Conservation (phyloP, 129 eudicot genomes). For the Artemisia argyi region DNA sequence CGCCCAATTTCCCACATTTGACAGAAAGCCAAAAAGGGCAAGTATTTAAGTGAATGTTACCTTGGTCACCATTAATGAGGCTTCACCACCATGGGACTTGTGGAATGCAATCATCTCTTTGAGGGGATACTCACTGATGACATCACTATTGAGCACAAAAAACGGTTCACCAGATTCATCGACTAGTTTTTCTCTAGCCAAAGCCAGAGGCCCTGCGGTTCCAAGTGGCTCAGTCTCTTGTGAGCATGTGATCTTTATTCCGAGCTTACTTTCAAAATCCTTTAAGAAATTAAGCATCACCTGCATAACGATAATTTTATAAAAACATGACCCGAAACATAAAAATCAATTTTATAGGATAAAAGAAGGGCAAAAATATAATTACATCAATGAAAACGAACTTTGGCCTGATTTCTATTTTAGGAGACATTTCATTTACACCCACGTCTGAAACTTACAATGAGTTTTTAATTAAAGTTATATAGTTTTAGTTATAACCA, state of each 20-base stretch:
- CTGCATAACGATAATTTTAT: slow-evolving; percentile 17
- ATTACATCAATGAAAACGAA: slow-evolving; percentile 1
- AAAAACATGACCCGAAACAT: not conserved
- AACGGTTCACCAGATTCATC: slow-evolving; percentile 71
- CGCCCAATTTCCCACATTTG: not conserved
- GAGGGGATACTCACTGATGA: slow-evolving; percentile 73
- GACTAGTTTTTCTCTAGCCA: slow-evolving; percentile 65
- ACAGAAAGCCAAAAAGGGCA: not conserved
- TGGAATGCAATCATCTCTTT: slow-evolving; percentile 78
- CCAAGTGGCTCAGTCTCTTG: slow-evolving; percentile 88
- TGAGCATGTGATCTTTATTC: slow-evolving; percentile 79
- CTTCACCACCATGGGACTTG: slow-evolving; percentile 82
- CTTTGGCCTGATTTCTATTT: not conserved
- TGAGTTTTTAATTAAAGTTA: no score
- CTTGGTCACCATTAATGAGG: slow-evolving; percentile 85
- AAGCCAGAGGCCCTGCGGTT: slow-evolving; percentile 83
- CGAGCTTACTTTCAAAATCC: slow-evolving; percentile 75
- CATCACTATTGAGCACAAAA: slow-evolving; percentile 81
- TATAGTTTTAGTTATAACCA: no score
- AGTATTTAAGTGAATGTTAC: slow-evolving; percentile 30
- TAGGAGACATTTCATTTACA: not conserved
- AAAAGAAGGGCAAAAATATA: not conserved
- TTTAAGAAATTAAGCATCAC: slow-evolving; percentile 77
- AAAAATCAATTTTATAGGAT: not conserved
- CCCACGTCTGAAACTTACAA: not conserved